These are phyloP conservation scores for Xylariaceae sp. DNA, from an alignment of 2,329 filamentous ascomycete genomes.

Conservation along the genomic window DNA sequence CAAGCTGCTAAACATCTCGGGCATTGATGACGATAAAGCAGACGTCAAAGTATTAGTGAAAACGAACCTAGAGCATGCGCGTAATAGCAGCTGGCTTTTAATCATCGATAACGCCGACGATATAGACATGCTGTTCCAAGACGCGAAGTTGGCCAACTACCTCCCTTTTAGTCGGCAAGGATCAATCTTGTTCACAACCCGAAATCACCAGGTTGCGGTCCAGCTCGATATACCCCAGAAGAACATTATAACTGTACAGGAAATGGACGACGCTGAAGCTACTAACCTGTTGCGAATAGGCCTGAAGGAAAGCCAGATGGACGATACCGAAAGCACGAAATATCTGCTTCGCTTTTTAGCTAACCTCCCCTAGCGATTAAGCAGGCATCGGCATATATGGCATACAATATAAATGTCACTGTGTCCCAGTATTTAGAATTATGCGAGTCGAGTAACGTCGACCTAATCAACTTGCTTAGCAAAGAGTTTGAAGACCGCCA, in stretches of 20 bases:
- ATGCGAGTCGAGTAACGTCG: too few relatives aligned
- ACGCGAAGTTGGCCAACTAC: constrained; percentile 28
- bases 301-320: background rate
- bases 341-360: background rate
- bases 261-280: constrained; percentile 3
- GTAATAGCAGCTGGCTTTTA: constrained; percentile 26
- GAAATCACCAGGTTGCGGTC: background rate
- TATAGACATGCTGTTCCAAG: constrained; percentile 35
- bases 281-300: too few relatives aligned
- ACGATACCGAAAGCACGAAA: background rate
- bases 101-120: too few relatives aligned
- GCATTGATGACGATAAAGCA: constrained; percentile 42
- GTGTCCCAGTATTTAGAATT: too few relatives aligned
- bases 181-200: constrained; percentile 11
- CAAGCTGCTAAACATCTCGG: constrained; percentile 35
- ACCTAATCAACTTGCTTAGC: too few relatives aligned
- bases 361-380: constrained; percentile 12
- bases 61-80: constrained; percentile 37
- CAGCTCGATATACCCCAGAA: background rate
- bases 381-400: constrained; percentile 12
- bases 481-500: too few relatives aligned
- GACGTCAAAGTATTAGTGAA: constrained; percentile 48
- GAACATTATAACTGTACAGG: background rate
- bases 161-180: constrained; percentile 39
- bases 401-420: too few relatives aligned